Conservation (phyloP, 2,329 filamentous ascomycete genomes). For the Colletotrichum scovillei region DNA sequence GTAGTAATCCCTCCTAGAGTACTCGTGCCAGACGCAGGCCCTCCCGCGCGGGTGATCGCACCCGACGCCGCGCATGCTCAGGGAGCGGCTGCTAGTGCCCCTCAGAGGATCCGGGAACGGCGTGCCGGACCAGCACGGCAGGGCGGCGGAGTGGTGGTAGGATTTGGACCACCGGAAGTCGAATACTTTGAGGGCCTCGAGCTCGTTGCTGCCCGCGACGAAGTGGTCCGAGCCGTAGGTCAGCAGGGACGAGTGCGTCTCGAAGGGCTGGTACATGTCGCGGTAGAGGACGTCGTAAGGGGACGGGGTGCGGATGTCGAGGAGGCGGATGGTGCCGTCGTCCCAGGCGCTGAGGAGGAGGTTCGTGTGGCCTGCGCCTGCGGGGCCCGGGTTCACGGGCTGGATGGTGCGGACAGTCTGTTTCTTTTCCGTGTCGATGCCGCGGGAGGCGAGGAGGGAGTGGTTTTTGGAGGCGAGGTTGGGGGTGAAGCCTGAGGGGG, state of each 20-base stretch:
- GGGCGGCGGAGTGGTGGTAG: conserved; percentile 61
- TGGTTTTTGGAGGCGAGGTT: conserved; percentile 48
- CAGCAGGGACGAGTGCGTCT: conserved; percentile 58
- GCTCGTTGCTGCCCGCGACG: conserved; percentile 58
- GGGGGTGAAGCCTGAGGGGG: conserved; percentile 56
- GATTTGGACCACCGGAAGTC: conserved; percentile 63
- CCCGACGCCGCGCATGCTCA: conserved; percentile 24
- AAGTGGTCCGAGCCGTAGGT: conserved; percentile 64
- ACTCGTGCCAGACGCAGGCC: conserved; percentile 60
- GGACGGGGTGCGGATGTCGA: conserved; percentile 61
- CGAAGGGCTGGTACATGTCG: conserved; percentile 62
- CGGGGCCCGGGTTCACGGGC: conserved; percentile 47
- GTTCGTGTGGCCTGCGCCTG: conserved; percentile 47
- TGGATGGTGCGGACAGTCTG: conserved; percentile 59
- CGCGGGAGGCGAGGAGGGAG: conserved; percentile 40
- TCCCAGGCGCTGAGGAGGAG: conserved; percentile 64
- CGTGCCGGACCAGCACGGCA: conserved; percentile 54
- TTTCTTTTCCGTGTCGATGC: conserved; percentile 45
- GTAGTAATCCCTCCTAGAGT: conserved; percentile 55
- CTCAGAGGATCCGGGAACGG: conserved; percentile 51
- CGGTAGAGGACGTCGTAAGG: conserved; percentile 61
- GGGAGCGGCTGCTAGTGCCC: conserved; percentile 37
- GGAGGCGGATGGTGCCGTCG: conserved; percentile 57
- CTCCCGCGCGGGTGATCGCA: conserved; percentile 50
- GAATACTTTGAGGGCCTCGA: conserved; percentile 60